Evolutionary conservation across 129 eudicot genomes (phyloP), one percentile per base, ranked within the genome.

Genomic region (Centrapalus pauciflorus): DNA sequence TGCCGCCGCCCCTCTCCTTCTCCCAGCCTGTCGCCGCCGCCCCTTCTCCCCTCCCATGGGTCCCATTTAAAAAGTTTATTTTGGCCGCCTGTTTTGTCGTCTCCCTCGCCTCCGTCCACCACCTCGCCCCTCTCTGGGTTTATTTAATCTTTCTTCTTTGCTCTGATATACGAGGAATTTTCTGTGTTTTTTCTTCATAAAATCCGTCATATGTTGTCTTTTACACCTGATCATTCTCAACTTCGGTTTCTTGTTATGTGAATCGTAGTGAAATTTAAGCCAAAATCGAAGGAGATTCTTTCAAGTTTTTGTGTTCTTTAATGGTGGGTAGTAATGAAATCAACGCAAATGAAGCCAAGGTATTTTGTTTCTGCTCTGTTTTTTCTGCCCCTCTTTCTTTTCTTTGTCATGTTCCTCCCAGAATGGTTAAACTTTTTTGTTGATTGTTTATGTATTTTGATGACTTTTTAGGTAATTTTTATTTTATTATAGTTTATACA

Each of bases 251-350:
- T 33, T 13, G 21, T 16, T n/a, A n/a, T n/a, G n/a, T n/a, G n/a
- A n/a, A n/a, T 28, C 19, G 9, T 41, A 14, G 7, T 23, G 13
- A 20, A 60, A 19, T 37, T n/a, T 61, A 7, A 38, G 6, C 32
- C 23, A 30, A 26, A 3, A 60, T 0, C 28, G 16, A 37, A 60
- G 7, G 30, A 21, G 60, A 65, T 38, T 38, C 1, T 2, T 49
- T 19, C 23, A 54, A 16, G 27, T 21, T 28, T 26, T 23, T 3
- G 41, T 43, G 54, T 67, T 55, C 54, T 64, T n/a, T 21, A 3
- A 90, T 90, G 97, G 97, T 95, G 32, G 97, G 95, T 16, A 90
- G 90, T 72, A 90, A 90, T 80, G 95, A 90, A 77, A 76, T 86
- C 16, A 86, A 90, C 79, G 77, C 74, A 66, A 90, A 79, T 77